A percentile compares a stretch with the other conserved stretches of the same genome.
Conservation (phyloP, 768 basidiomycete species). For the Neoboletus brunneissimus region DNA sequence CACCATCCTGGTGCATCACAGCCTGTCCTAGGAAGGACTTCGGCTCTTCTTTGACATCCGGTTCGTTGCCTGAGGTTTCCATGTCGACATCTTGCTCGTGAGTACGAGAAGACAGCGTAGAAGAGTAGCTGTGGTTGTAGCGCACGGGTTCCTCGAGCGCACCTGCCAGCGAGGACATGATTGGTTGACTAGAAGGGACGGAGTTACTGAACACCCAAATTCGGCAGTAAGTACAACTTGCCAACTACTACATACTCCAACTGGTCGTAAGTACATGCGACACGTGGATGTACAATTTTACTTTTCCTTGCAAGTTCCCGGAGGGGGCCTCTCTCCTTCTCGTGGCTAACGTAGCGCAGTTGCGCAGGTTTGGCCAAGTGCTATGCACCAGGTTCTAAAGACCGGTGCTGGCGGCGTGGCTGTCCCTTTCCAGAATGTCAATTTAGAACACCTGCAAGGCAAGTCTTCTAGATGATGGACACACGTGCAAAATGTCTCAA, state of each 20-base stretch:
- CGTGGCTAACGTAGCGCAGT: background rate
- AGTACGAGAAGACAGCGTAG: slow-evolving; percentile 3
- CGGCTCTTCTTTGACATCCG: slow-evolving; percentile 19
- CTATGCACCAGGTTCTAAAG: slow-evolving; percentile 1
- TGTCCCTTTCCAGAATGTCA: slow-evolving; percentile 18
- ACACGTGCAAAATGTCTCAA: background rate
- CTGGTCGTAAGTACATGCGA: background rate
- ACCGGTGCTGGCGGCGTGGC: slow-evolving; percentile 9
- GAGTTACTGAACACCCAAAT: slow-evolving; percentile 7
- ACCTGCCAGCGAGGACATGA: slow-evolving; percentile 61
- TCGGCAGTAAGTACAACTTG: background rate
- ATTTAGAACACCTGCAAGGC: slow-evolving; percentile 3
- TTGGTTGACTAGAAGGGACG: background rate
- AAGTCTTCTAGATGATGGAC: background rate
- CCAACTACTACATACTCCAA: background rate
- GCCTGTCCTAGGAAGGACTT: slow-evolving; percentile 19
- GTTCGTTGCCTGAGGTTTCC: slow-evolving; percentile 23
- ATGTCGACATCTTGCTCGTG: slow-evolving; percentile 43
- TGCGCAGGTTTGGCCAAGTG: slow-evolving; percentile 3
- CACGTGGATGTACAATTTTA: background rate
- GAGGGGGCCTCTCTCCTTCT: background rate
- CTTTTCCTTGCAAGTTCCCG: background rate
- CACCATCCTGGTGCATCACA: slow-evolving; percentile 5
- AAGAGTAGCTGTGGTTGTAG: slow-evolving; percentile 18
- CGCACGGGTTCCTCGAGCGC: slow-evolving; percentile 44